Conservation (phyloP, 2,329 filamentous ascomycete genomes). For the Thelonectria rubi region DNA sequence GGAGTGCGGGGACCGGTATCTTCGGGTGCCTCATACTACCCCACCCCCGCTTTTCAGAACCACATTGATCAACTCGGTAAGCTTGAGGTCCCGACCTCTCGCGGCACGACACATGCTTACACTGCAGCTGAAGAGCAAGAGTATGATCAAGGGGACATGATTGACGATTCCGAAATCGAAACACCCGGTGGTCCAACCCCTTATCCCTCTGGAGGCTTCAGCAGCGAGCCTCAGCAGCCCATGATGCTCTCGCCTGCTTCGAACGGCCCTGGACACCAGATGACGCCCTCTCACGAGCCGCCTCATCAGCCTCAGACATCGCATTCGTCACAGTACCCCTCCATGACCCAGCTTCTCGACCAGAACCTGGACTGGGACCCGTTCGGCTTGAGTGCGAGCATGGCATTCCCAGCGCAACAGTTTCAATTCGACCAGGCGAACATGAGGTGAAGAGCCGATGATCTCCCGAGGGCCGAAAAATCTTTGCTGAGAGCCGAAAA, state of each 20-base stretch:
- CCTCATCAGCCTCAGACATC: conserved; percentile 46
- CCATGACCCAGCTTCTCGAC: conserved; percentile 72
- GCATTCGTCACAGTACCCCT: conserved; percentile 62
- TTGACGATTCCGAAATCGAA: conserved; percentile 82
- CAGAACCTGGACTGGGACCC: conserved; percentile 92
- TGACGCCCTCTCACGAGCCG: conserved; percentile 49
- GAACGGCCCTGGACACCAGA: conserved; percentile 50
- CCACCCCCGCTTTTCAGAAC: conserved; percentile 84
- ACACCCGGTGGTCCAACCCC: conserved; percentile 71
- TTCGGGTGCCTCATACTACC: conserved; percentile 71
- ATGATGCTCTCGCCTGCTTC: conserved; percentile 54
- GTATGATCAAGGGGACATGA: conserved; percentile 91
- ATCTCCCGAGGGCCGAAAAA: too few relatives aligned
- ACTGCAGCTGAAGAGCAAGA: conserved; percentile 85
- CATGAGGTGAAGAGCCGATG: conserved; percentile 52
- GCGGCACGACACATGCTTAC: conserved; percentile 68
- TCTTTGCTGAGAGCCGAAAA: too few relatives aligned
- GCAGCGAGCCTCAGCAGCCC: conserved; percentile 54
- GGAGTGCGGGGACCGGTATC: conserved; percentile 50
- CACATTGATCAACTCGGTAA: conserved; percentile 97
- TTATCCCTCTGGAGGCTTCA: conserved; percentile 65
- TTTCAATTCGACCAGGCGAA: conserved; percentile 77
- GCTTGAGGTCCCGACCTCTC: conserved; percentile 63
- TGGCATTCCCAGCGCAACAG: conserved; percentile 90
- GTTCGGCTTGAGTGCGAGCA: conserved; percentile 91